These are phyloP conservation scores for Coemansia sp. DNA, from an alignment of 192 early-diverging fungal species.

Conservation along the genomic window DNA sequence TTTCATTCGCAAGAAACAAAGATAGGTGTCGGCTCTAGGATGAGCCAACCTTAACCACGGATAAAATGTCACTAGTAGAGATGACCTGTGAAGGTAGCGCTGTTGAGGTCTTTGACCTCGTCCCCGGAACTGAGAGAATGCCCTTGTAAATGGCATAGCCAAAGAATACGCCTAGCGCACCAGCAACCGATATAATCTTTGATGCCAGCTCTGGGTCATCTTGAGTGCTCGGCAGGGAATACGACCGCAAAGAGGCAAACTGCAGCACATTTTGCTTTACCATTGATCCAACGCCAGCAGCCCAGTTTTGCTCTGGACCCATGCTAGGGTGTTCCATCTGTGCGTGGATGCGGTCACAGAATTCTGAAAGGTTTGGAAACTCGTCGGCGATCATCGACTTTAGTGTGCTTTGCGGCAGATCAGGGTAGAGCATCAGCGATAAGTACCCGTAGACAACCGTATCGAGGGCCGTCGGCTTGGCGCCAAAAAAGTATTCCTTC, in stretches of 20 bases:
- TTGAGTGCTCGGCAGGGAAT: neutral
- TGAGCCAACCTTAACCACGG: neutral
- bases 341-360: conserved; percentile 42
- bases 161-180: conserved; percentile 37
- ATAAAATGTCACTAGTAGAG: conserved; percentile 3
- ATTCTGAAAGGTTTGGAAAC: conserved; percentile 33
- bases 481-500: conserved; percentile 82
- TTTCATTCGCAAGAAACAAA: neutral
- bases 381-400: conserved; percentile 15
- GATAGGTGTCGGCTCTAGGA: neutral
- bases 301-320: conserved; percentile 21
- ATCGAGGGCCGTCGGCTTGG: conserved; percentile 76
- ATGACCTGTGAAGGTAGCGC: neutral
- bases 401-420: conserved; percentile 61
- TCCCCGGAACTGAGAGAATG: conserved; percentile 19
- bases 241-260: conserved; percentile 1
- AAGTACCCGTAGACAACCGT: conserved; percentile 83
- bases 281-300: conserved; percentile 17
- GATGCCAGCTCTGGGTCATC: conserved; percentile 20
- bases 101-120: neutral
- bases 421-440: conserved; percentile 73
- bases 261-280: conserved; percentile 21
- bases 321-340: conserved; percentile 24
- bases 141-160: conserved; percentile 48
- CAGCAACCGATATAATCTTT: conserved; percentile 21